Percentiles rank a stretch among this genome's conserved stretches.
Evolutionary conservation across 306 rosid species (phyloP).

Genomic region (Vigna hirtella): DNA sequence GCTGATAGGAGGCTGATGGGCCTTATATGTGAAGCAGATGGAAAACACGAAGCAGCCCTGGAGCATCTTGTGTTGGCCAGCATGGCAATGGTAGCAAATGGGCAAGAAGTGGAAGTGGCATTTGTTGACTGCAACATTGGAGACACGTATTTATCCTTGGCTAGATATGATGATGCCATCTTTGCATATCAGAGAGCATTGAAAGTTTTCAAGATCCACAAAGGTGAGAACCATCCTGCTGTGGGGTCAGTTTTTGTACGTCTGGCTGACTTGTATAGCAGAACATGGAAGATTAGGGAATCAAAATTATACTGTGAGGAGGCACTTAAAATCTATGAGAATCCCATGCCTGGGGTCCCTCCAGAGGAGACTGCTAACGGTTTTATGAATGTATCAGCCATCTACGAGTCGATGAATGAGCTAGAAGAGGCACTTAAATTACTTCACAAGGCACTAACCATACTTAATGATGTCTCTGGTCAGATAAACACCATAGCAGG

Average conservation of each 20-base stretch:
- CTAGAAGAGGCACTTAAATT: slow-evolving; percentile 77
- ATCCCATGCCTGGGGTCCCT: slow-evolving; percentile 74
- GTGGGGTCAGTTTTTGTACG: slow-evolving; percentile 84
- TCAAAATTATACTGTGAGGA: slow-evolving; percentile 81
- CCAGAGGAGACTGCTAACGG: slow-evolving; percentile 88
- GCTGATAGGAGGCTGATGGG: slow-evolving; percentile 97
- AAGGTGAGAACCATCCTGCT: slow-evolving; percentile 92
- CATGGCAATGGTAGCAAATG: slow-evolving; percentile 87
- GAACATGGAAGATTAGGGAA: slow-evolving; percentile 79
- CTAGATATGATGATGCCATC: slow-evolving; percentile 83
- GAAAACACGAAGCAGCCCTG: slow-evolving; percentile 87
- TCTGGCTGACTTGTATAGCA: slow-evolving; percentile 80
- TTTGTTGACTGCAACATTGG: slow-evolving; percentile 92
- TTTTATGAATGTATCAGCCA: slow-evolving; percentile 78
- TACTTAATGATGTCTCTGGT: slow-evolving; percentile 74
- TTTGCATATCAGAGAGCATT: slow-evolving; percentile 89
- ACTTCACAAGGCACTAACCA: slow-evolving; percentile 69
- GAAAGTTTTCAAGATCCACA: slow-evolving; percentile 72
- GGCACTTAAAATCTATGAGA: slow-evolving; percentile 87
- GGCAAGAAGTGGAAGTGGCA: slow-evolving; percentile 88
- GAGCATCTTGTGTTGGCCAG: slow-evolving; percentile 94
- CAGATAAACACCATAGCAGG: slow-evolving; percentile 87
- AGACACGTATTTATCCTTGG: slow-evolving; percentile 79
- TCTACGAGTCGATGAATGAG: slow-evolving; percentile 90
- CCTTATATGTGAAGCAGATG: slow-evolving; percentile 89